A percentile compares a stretch with the other conserved stretches of the same genome.
phyloP scores from a whole-genome alignment of 345 rosid species.

The Ricinus communis region DNA sequence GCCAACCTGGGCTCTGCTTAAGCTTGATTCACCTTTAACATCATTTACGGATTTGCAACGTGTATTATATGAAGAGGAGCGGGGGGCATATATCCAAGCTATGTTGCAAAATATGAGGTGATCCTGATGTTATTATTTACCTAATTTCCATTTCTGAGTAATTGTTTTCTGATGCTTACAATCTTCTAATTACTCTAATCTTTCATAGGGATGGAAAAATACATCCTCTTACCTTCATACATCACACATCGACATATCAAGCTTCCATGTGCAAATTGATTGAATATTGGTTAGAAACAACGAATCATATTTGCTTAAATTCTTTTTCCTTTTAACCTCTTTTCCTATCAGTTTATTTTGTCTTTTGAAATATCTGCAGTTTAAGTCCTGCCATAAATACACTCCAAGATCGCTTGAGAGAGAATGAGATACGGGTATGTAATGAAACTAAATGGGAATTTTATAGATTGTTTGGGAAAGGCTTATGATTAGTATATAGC shows the following conservation, averaged over 20 bases:
- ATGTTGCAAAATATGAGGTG: slow-evolving; percentile 71
- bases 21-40: slow-evolving; percentile 68
- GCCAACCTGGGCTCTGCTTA: slow-evolving; percentile 66
- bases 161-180: not conserved
- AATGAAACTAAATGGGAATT: not conserved
- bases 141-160: slow-evolving; percentile 9
- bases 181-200: slow-evolving; percentile 16
- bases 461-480: slow-evolving; percentile 2
- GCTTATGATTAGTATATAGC: slow-evolving; percentile 2
- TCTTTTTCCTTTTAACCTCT: slow-evolving; percentile 13
- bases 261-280: slow-evolving; percentile 96
- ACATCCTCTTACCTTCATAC: slow-evolving; percentile 86
- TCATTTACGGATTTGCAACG: slow-evolving; percentile 88
- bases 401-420: slow-evolving; percentile 82
- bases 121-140: slow-evolving; percentile 4
- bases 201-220: slow-evolving; percentile 65
- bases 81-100: slow-evolving; percentile 80
- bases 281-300: slow-evolving; percentile 76
- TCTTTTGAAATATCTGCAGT: slow-evolving; percentile 40
- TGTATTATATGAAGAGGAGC: slow-evolving; percentile 83
- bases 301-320: slow-evolving; percentile 5
- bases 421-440: slow-evolving; percentile 84
- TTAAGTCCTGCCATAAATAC: slow-evolving; percentile 87
- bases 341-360: slow-evolving; percentile 10
- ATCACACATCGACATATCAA: slow-evolving; percentile 93